phyloP scores from a whole-genome alignment of 768 basidiomycete species.

The Mrakia blollopis region DNA sequence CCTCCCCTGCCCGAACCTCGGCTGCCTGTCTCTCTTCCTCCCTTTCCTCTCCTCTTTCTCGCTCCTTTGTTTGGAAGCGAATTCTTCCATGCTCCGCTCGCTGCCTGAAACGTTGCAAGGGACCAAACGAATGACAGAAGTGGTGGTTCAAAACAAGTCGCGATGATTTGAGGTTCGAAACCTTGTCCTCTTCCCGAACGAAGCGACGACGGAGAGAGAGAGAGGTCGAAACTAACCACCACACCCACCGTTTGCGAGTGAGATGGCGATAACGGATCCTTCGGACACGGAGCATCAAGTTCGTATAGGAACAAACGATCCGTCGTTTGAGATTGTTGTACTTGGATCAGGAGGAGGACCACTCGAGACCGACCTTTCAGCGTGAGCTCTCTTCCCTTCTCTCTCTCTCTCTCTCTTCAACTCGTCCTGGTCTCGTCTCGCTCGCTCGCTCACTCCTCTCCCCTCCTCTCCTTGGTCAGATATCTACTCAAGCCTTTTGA shows the following conservation, averaged over 20 bases:
- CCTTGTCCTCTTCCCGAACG: background rate
- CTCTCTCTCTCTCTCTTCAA: constrained; percentile 33
- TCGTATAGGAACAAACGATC: background rate
- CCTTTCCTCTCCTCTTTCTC: background rate
- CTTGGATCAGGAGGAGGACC: constrained; percentile 80
- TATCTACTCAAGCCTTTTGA: constrained; percentile 75
- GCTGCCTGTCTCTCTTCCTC: background rate
- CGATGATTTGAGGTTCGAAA: background rate
- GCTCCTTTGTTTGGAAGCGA: background rate
- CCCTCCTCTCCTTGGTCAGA: constrained; percentile 48
- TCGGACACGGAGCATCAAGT: background rate
- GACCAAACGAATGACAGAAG: too few species aligned
- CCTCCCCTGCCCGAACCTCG: background rate
- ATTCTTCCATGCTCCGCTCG: background rate
- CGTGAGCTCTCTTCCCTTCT: constrained; percentile 52
- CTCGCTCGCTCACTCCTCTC: constrained; percentile 31
- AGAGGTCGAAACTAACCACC: too few species aligned
- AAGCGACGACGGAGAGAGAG: too few species aligned
- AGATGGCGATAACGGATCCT: background rate
- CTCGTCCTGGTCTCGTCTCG: background rate
- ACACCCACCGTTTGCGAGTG: background rate
- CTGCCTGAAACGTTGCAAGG: too few species aligned
- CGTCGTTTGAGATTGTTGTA: constrained; percentile 44
- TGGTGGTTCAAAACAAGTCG: background rate
- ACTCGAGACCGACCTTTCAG: constrained; percentile 79